phyloP scores from a whole-genome alignment of 345 rosid species.

The Mangifera indica region DNA sequence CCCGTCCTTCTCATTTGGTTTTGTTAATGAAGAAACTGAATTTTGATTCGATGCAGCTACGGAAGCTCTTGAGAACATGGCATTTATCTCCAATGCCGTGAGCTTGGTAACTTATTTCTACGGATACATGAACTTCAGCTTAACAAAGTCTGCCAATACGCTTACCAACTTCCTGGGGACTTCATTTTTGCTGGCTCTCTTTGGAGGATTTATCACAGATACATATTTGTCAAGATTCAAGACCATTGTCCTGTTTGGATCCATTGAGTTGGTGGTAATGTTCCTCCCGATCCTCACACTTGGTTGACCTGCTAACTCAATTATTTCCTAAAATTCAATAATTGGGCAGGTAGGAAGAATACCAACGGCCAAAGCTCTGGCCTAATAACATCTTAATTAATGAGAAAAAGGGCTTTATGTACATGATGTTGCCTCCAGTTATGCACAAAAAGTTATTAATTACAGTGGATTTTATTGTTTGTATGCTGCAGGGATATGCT shows the following conservation, averaged over 20 bases:
- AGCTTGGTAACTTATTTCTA: constrained; percentile 56
- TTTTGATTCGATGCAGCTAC: constrained; percentile 32
- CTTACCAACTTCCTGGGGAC: constrained; percentile 65
- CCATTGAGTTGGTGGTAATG: constrained; percentile 49
- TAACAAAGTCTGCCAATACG: constrained; percentile 59
- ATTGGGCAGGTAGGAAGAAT: neutral
- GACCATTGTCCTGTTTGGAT: constrained; percentile 55
- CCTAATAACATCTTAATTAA: too few species aligned
- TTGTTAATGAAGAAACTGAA: neutral
- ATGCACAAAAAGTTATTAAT: too few species aligned
- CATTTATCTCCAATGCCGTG: constrained; percentile 41
- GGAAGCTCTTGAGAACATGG: constrained; percentile 63
- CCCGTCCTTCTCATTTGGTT: neutral
- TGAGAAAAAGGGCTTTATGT: too few species aligned
- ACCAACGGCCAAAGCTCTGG: too few species aligned
- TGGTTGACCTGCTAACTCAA: neutral
- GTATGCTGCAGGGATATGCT: constrained; percentile 42
- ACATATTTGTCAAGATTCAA: constrained; percentile 61
- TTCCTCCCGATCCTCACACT: neutral
- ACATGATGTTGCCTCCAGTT: too few species aligned
- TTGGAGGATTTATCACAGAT: constrained; percentile 68
- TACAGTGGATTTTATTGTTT: too few species aligned
- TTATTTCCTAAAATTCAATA: neutral
- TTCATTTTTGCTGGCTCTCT: constrained; percentile 46
- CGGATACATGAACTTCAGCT: constrained; percentile 64